Base-by-base conservation (phyloP, 305 asterid species). In the Fraxinus sp. region DNA sequence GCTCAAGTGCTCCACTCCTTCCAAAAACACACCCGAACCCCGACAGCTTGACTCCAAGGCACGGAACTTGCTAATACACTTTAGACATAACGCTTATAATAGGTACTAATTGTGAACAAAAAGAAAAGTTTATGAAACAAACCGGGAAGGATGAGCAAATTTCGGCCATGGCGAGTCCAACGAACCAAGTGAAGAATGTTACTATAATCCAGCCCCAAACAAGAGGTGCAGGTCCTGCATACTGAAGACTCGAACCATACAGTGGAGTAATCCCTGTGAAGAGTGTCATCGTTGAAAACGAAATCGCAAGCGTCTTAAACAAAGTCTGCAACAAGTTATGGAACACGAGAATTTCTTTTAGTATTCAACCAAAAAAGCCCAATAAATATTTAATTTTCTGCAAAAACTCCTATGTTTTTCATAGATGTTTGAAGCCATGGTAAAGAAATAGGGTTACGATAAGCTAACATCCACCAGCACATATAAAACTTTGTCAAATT, bases 71-170 rank as follows among this genome's bases (percentile, higher is more conserved):
- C 6, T 4, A 11, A 11, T 46, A 11, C n/a, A 46, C 55, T 13
- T 46, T 46, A 46, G 55, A 46, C 55, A n/a, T 46, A 46, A 13
- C n/a, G 5, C 55, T 11, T 39, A 39, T 39, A 39, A 39, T 39
- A 39, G 49, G 49, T 39, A 39, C 49, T 39, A 39, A 39, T 39
- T 9, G 49, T 39, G 9, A 39, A 39, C 55, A 11, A 59, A 35
- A 35, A 35, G 37, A 35, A 35, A 2, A 10, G 28, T 18, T 36
- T 30, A 77, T 10, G 26, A 32, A 8, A 30, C 81, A 26, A 71
- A 89, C 92, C 32, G 91, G 92, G 77, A 88, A 89, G 24, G 92
- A 88, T 3, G 91, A 89, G 84, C 92, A 89, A 28, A 89, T 89
- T 75, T 89, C 90, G 28, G 91, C 85, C 92, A 86, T 89, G 77